phyloP scores from a whole-genome alignment of 2,329 filamentous ascomycete genomes.

The Ustulina deusta region DNA sequence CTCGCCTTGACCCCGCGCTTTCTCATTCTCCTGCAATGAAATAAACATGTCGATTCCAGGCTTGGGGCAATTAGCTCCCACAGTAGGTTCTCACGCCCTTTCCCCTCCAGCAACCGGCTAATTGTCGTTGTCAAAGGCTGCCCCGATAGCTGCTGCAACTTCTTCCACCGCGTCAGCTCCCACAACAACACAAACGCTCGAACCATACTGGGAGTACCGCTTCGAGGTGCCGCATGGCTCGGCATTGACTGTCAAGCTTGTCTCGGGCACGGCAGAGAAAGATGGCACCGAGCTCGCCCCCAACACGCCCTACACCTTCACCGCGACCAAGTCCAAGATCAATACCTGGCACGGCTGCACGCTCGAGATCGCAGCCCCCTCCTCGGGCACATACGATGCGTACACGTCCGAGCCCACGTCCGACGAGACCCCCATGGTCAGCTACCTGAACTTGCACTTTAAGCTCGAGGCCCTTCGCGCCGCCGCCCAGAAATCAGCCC shows the following conservation, averaged over 20 bases:
- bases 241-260: constrained; percentile 67
- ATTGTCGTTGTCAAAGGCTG: constrained; percentile 34
- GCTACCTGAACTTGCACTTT: constrained; percentile 88
- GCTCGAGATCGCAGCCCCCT: constrained; percentile 77
- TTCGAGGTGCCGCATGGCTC: constrained; percentile 74
- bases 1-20: not conserved
- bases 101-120: constrained; percentile 12
- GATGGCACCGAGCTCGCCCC: constrained; percentile 94
- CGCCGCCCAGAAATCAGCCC: constrained; percentile 60
- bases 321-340: constrained; percentile 85
- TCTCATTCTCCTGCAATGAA: constrained; percentile 36
- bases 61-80: constrained; percentile 73
- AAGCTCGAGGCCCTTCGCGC: constrained; percentile 80
- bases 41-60: constrained; percentile 77
- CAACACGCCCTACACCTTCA: constrained; percentile 83
- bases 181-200: constrained; percentile 64
- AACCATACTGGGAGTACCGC: constrained; percentile 79
- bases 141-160: constrained; percentile 40
- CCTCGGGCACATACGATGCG: constrained; percentile 60
- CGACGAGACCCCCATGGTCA: constrained; percentile 83
- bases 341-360: constrained; percentile 93
- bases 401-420: constrained; percentile 73
- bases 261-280: constrained; percentile 87
- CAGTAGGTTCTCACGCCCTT: constrained; percentile 57
- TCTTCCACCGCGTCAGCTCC: constrained; percentile 52